These are phyloP conservation scores for Globisporangium irregulare DNA, from an alignment of 352 stramenopile genomes.

Conservation along the genomic window DNA sequence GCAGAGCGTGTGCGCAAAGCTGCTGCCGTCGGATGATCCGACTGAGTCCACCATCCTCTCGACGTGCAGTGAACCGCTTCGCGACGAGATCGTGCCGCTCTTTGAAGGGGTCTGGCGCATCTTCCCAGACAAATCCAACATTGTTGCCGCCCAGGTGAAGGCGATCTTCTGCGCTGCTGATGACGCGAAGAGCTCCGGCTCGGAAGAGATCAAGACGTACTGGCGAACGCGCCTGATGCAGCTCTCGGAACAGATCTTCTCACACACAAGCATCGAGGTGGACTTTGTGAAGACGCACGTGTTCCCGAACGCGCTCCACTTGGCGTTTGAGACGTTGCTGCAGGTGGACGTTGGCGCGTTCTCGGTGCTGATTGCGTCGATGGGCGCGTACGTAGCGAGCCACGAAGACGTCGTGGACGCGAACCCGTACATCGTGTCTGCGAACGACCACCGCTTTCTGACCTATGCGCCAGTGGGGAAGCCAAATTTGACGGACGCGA, in stretches of 20 bases:
- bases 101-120: constrained; percentile 71
- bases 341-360: constrained; percentile 38
- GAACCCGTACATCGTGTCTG: constrained; percentile 42
- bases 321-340: constrained; percentile 50
- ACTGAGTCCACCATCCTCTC: constrained; percentile 39
- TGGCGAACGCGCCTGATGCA: constrained; percentile 52
- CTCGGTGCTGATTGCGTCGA: constrained; percentile 44
- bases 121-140: constrained; percentile 37
- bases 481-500: constrained; percentile 21
- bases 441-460: constrained; percentile 39
- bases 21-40: constrained; percentile 23
- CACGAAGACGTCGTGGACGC: constrained; percentile 50
- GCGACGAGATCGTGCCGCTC: constrained; percentile 41
- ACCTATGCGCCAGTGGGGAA: constrained; percentile 17
- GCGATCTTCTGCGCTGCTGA: constrained; percentile 40
- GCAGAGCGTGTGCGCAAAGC: constrained; percentile 37
- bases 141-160: constrained; percentile 37
- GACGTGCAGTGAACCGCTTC: constrained; percentile 33
- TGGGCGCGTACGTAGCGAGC: constrained; percentile 47
- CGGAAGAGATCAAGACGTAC: constrained; percentile 27
- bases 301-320: constrained; percentile 51
- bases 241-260: constrained; percentile 47
- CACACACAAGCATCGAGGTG: constrained; percentile 45
- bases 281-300: constrained; percentile 55
- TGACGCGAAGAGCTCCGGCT: constrained; percentile 1